Base-by-base conservation (phyloP, 805 yeast genomes). In the Jamesozyma gamospora region DNA sequence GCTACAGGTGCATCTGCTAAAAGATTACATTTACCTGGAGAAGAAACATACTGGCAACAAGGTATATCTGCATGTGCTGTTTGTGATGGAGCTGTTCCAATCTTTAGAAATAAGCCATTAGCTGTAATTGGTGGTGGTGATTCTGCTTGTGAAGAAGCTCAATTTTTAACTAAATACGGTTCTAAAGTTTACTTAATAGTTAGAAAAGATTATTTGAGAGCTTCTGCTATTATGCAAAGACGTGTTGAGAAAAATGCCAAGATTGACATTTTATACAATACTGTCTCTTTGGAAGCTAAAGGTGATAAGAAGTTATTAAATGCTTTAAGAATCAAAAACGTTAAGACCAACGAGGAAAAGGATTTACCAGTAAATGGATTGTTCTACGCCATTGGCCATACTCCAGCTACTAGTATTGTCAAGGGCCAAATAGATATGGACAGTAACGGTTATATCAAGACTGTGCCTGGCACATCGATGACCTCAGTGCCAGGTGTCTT, bases 61-160 rank as follows among this genome's bases (percentile, higher is more conserved):
- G 99, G 99, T 65, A 92, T 92, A 51, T 84, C 95, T 52, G 99
- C 99, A 14, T 92, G 99, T 72, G 99, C 99, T 31, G 98, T 92
- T 46, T 92, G 99, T 70, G 99, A 92, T 63, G 99, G 99, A 66
- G 99, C 99, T 27, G 94, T 92, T 36, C 99, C 99, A 53, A 88
- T 92, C 54, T 92, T 92, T 72, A 84, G 97, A 74, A 83, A 92
- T 73, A 83, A 87, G 67, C 97, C 98, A 30, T 75, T 92, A 62
- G 97, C 96, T 19, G 99, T 92, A 42, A 71, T 92, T 51, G 99
- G 99, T 44, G 99, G 99, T 51, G 99, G 99, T 64, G 99, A 92
- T 67, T 87, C 96, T 51, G 99, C 99, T 15, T 94, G 97, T 66
- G 99, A 92, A 70, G 99, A 92, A 70, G 98, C 99, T 26, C 70